Percentiles rank a stretch among this genome's conserved stretches.
These are phyloP conservation scores for Coniella lustricola DNA, from an alignment of 2,329 filamentous ascomycete genomes.

Conservation along the genomic window DNA sequence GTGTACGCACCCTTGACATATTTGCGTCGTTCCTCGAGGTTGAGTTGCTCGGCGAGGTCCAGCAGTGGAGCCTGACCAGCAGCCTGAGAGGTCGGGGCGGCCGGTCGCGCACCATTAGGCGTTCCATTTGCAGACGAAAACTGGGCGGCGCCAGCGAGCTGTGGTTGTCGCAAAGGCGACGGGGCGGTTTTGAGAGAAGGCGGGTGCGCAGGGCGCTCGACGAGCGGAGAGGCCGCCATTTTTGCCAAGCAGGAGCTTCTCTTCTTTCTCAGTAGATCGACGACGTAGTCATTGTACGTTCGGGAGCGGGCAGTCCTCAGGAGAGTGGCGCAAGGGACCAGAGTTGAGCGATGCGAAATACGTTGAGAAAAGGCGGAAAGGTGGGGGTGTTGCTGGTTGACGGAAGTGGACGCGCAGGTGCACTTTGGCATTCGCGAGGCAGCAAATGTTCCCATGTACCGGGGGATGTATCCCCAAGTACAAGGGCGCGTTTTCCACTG, in stretches of 20 bases:
- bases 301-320: too few species aligned
- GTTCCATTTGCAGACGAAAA: constrained; percentile 24
- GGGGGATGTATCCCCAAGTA: too few species aligned
- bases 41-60: constrained; percentile 71
- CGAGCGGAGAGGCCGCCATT: constrained; percentile 43
- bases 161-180: constrained; percentile 22
- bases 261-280: not conserved
- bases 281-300: not conserved
- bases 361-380: too few species aligned
- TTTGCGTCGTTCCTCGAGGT: constrained; percentile 75
- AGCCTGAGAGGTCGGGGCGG: constrained; percentile 4
- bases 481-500: too few species aligned
- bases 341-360: not conserved
- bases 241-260: not conserved
- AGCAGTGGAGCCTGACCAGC: constrained; percentile 30
- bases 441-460: too few species aligned
- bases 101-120: constrained; percentile 16
- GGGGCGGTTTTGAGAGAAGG: constrained; percentile 14
- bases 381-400: not conserved
- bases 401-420: not conserved
- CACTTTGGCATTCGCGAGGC: too few species aligned
- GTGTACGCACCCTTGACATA: constrained; percentile 70
- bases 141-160: constrained; percentile 17
- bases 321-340: not conserved
- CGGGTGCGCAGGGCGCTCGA: constrained; percentile 24